These are phyloP conservation scores for Cupressus sempervirens DNA, from an alignment of 75 land plant genomes.

Conservation along the genomic window DNA sequence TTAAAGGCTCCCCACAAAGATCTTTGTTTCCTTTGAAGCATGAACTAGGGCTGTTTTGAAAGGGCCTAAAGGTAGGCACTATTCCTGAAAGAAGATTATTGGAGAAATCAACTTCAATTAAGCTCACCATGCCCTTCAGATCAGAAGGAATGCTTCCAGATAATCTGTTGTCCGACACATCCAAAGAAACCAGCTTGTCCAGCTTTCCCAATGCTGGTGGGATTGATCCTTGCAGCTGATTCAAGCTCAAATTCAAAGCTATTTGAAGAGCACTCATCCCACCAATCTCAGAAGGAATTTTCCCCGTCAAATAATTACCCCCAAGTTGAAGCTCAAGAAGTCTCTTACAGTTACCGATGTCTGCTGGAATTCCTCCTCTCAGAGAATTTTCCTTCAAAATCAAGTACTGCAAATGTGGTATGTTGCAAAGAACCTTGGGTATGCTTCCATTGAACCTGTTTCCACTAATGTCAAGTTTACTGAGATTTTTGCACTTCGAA, in stretches of 20 bases:
- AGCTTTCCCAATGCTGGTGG: conserved; percentile 65
- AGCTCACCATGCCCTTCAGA: conserved; percentile 64
- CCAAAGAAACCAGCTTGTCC: conserved; percentile 63
- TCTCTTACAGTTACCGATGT: conserved; percentile 56
- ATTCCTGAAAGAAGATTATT: conserved; percentile 61
- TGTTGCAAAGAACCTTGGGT: conserved; percentile 49
- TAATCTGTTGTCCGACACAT: conserved; percentile 68
- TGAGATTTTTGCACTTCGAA: conserved; percentile 46
- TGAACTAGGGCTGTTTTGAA: conserved; percentile 54
- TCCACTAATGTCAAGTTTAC: conserved; percentile 68
- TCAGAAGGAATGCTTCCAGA: conserved; percentile 56
- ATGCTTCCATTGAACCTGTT: conserved; percentile 67
- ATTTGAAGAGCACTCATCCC: conserved; percentile 55
- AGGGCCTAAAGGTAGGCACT: conserved; percentile 54
- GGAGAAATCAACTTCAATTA: conserved; percentile 75
- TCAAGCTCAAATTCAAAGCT: conserved; percentile 68
- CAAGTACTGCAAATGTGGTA: conserved; percentile 51
- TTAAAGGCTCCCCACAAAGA: conserved; percentile 75
- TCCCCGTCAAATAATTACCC: conserved; percentile 63
- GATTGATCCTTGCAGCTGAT: conserved; percentile 57
- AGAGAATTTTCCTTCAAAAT: conserved; percentile 53
- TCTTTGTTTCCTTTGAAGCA: conserved; percentile 66
- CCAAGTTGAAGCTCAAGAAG: conserved; percentile 69
- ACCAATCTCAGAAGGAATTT: conserved; percentile 77
- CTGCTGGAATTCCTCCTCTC: conserved; percentile 55